Conservation (phyloP, 164 flowering plant genomes). For the Pachysandra terminalis region DNA sequence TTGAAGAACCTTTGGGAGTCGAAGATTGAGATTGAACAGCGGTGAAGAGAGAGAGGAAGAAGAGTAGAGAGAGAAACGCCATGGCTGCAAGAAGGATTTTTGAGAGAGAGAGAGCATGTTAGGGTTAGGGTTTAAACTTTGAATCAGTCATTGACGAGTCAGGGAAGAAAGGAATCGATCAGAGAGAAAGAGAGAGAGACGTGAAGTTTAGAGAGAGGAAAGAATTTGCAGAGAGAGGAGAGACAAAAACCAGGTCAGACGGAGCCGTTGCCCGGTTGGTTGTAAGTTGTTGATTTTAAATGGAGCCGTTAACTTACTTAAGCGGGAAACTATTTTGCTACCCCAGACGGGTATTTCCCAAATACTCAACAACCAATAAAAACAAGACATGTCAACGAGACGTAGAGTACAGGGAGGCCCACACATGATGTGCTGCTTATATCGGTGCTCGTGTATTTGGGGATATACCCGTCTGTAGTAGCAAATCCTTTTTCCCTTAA, state of each 20-base stretch:
- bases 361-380: too few species aligned
- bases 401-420: too few species aligned
- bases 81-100: constrained; percentile 16
- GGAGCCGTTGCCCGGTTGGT: too few species aligned
- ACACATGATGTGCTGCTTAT: too few species aligned
- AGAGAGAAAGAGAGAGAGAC: constrained; percentile 20
- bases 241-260: constrained; percentile 41
- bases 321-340: too few species aligned
- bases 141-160: constrained; percentile 35
- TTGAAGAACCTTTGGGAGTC: constrained; percentile 32
- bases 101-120: constrained; percentile 17
- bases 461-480: too few species aligned
- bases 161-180: constrained; percentile 40
- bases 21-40: constrained; percentile 29
- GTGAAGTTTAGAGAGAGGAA: constrained; percentile 34
- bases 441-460: too few species aligned
- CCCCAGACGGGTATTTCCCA: too few species aligned
- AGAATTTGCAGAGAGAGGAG: constrained; percentile 14
- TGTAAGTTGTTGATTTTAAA: too few species aligned
- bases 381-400: too few species aligned
- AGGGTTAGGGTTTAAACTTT: constrained; percentile 28
- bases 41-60: constrained; percentile 30
- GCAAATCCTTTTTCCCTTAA: too few species aligned
- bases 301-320: too few species aligned
- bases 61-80: constrained; percentile 22